Conservation (phyloP, 768 basidiomycete genomes). For the Postia placenta region DNA sequence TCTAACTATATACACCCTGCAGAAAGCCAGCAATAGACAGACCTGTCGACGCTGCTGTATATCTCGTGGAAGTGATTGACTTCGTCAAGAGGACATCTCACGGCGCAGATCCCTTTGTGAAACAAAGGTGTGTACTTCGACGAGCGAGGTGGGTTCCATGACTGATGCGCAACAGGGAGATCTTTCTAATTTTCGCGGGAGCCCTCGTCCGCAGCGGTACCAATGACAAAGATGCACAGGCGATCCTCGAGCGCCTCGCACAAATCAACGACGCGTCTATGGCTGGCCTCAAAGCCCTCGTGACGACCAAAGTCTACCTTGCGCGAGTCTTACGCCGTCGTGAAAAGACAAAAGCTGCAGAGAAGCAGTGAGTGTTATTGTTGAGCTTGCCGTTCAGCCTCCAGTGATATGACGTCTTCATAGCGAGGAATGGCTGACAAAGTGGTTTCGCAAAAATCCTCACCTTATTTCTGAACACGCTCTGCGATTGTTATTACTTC, state of each 20-base stretch:
- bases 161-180: background rate
- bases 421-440: conserved; percentile 1
- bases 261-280: background rate
- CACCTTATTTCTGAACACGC: background rate
- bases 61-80: background rate
- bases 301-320: background rate
- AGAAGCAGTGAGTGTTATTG: background rate
- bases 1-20: no score
- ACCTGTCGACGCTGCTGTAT: background rate
- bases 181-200: background rate
- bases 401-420: background rate
- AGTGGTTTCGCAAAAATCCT: conserved; percentile 5
- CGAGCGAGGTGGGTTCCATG: background rate
- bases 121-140: background rate
- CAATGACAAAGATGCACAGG: background rate
- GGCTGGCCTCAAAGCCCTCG: background rate
- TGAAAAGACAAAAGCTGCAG: background rate
- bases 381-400: background rate
- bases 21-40: background rate
- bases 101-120: background rate
- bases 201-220: background rate
- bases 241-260: background rate
- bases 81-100: background rate
- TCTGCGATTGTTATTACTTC: background rate
- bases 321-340: background rate